Evolutionary conservation across 805 yeast genomes (phyloP), one percentile per base, ranked within the genome.

Genomic region (Saturnispora dispora): DNA sequence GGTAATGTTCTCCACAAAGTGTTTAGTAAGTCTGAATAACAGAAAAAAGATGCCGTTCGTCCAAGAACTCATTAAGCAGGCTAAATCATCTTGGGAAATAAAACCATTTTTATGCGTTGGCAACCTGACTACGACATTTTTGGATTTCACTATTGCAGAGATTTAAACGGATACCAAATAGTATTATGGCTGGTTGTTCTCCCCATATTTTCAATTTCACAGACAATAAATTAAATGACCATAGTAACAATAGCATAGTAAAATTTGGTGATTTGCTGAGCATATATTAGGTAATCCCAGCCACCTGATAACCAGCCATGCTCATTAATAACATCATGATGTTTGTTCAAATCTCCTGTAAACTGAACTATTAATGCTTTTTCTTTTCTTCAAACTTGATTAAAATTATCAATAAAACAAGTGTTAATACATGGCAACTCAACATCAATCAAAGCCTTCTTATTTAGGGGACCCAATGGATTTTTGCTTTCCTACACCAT

Each of bases 391-490:
- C 15, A 27, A 40, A 39, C 7, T 20, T 22, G 13, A 28, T 9
- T 25, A 13, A 5, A 25, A n/a, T 3, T 40, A 41, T 18, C 8
- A 13, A 13, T 22, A 22, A 27, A 23, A 22, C 25, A 27, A n/a
- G 27, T 37, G 5, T 28, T n/a, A 17, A 27, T 20, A 43, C 22
- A 48, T 48, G 51, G 17, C 46, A 17, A 36, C 41, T 30, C 33
- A 30, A 5, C 50, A 51, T 39, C 33, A 36, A n/a, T 36, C 55
- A 28, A 56, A 47, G 30, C 54, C 54, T 35, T 48, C 52, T 25
- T 56, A 53, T 43, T 47, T 48, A 30, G 58, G 58, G 10, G 55
- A 53, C 39, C 55, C 41, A 35, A 3, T 39, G 5, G 36, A 32
- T 1, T 55, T 40, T 37, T 47, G 46, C 30, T 55, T 55, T 30